These are phyloP conservation scores for Boletus patriciae DNA, from an alignment of 768 basidiomycete species.

Conservation along the genomic window DNA sequence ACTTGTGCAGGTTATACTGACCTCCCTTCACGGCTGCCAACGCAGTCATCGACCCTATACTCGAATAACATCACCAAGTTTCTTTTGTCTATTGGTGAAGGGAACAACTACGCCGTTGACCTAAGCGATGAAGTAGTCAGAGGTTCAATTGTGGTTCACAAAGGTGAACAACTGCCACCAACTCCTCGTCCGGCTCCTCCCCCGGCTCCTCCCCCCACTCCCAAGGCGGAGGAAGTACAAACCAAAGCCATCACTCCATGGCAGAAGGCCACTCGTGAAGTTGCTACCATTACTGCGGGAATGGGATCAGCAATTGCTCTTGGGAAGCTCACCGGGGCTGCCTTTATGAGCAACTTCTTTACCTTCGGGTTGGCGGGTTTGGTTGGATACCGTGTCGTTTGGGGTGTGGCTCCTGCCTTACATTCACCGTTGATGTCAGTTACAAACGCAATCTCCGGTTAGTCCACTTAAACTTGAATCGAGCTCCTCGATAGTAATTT, in stretches of 20 bases:
- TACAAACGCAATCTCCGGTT: constrained; percentile 84
- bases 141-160: constrained; percentile 72
- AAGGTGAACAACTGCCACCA: constrained; percentile 64
- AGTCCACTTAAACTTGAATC: constrained; percentile 25
- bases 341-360: constrained; percentile 88
- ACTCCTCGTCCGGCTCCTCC: constrained; percentile 67
- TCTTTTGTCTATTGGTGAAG: constrained; percentile 71
- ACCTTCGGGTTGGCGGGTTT: constrained; percentile 85
- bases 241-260: constrained; percentile 73
- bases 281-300: constrained; percentile 69
- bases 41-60: constrained; percentile 86
- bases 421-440: constrained; percentile 92
- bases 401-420: constrained; percentile 85
- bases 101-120: constrained; percentile 63
- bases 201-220: constrained; percentile 53
- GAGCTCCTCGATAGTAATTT: neutral
- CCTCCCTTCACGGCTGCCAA: constrained; percentile 83
- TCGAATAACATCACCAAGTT: constrained; percentile 93
- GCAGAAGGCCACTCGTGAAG: constrained; percentile 77
- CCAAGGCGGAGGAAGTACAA: constrained; percentile 46
- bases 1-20: constrained; percentile 68
- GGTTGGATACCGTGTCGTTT: constrained; percentile 86
- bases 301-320: constrained; percentile 73
- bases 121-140: constrained; percentile 83
- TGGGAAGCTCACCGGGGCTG: constrained; percentile 76